Percentiles rank a stretch among this genome's conserved stretches.
These are phyloP conservation scores for Blastocladiella britannica DNA, from an alignment of 192 early-diverging fungal species.

Conservation along the genomic window DNA sequence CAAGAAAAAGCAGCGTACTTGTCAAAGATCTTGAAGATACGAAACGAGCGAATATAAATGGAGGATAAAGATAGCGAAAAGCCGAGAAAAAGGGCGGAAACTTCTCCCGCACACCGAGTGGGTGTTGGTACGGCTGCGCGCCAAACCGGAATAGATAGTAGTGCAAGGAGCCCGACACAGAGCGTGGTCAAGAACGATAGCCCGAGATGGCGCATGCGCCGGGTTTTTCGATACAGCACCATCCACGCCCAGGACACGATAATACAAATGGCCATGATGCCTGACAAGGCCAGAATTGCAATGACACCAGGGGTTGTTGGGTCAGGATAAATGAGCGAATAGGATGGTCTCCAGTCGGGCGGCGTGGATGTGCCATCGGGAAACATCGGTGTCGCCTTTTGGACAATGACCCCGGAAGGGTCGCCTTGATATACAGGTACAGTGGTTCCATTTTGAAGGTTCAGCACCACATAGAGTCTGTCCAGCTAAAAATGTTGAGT, in stretches of 20 bases:
- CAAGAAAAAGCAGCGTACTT: background rate
- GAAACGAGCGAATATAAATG: background rate
- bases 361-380: background rate
- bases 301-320: background rate
- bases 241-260: background rate
- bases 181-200: background rate
- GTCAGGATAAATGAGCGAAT: background rate
- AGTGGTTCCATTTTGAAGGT: background rate
- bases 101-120: background rate
- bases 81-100: background rate
- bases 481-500: background rate
- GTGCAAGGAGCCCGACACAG: background rate
- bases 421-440: background rate
- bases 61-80: background rate
- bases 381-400: background rate
- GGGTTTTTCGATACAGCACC: background rate
- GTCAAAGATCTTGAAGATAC: background rate
- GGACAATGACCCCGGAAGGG: background rate
- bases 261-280: background rate
- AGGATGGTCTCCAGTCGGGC: background rate
- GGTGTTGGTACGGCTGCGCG: background rate
- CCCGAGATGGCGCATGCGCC: background rate
- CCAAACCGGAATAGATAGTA: background rate
- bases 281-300: background rate
- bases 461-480: background rate